A percentile compares a stretch with the other conserved stretches of the same genome.
These are phyloP conservation scores for Austroboletus niveus DNA, from an alignment of 1,284 basidiomycete species.

Conservation along the genomic window DNA sequence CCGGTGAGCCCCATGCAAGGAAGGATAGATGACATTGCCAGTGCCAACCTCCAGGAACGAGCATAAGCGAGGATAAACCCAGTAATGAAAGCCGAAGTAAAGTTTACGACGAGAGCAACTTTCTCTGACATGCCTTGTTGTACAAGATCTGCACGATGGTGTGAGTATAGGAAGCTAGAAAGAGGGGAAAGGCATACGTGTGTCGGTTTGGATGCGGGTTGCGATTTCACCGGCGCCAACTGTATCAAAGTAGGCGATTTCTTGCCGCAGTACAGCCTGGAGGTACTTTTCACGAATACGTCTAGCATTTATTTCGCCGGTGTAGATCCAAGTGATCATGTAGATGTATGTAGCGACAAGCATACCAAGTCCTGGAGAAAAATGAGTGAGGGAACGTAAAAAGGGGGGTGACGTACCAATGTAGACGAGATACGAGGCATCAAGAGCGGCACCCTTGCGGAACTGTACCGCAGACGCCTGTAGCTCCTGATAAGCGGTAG, in stretches of 20 bases:
- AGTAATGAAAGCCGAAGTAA: slow-evolving; percentile 68
- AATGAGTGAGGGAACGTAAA: no score
- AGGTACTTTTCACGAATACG: slow-evolving; percentile 82
- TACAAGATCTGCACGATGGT: slow-evolving; percentile 57
- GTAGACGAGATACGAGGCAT: slow-evolving; percentile 55
- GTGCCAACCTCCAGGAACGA: slow-evolving; percentile 81
- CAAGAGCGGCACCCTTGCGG: slow-evolving; percentile 56
- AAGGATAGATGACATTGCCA: slow-evolving; percentile 84
- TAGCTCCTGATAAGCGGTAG: slow-evolving; percentile 28
- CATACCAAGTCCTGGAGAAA: slow-evolving; percentile 55
- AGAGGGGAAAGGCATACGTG: slow-evolving; percentile 50
- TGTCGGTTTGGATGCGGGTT: slow-evolving; percentile 92
- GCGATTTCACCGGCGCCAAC: slow-evolving; percentile 95
- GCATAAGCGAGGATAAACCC: slow-evolving; percentile 77
- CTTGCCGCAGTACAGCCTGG: slow-evolving; percentile 74
- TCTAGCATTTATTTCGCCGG: slow-evolving; percentile 84
- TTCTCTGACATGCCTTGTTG: slow-evolving; percentile 92
- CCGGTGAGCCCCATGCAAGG: slow-evolving; percentile 86
- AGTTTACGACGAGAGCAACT: slow-evolving; percentile 66
- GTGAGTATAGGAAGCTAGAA: not conserved
- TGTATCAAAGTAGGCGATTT: slow-evolving; percentile 89
- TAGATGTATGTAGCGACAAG: slow-evolving; percentile 72
- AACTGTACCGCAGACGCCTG: slow-evolving; percentile 49
- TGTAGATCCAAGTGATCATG: slow-evolving; percentile 88
- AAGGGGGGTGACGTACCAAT: slow-evolving; percentile 55